Percentiles rank a stretch among this genome's conserved stretches.
These are phyloP conservation scores for Eucalyptus victrix DNA, from an alignment of 345 rosid genomes.

Conservation along the genomic window DNA sequence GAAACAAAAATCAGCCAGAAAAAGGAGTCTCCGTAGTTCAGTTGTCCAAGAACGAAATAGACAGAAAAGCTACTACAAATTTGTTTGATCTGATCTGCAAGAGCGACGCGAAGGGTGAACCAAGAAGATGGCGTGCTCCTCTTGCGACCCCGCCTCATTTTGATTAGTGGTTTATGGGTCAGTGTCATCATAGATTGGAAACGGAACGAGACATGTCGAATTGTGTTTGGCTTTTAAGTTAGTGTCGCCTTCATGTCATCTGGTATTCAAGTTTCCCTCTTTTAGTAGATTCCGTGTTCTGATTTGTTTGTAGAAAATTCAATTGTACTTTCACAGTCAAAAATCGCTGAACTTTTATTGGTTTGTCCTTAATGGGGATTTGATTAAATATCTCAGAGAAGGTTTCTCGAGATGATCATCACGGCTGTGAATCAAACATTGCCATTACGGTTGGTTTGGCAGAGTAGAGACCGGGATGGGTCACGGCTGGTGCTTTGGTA, in stretches of 20 bases:
- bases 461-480: background rate
- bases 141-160: background rate
- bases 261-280: background rate
- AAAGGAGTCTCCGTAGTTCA: background rate
- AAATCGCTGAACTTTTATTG: background rate
- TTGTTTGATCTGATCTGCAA: background rate
- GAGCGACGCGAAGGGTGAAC: background rate
- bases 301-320: background rate
- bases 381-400: background rate
- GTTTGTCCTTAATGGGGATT: background rate
- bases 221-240: background rate
- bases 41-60: background rate
- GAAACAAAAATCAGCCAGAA: background rate
- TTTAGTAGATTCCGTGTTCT: background rate
- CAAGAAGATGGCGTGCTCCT: background rate
- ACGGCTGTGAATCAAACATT: background rate
- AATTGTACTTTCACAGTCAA: background rate
- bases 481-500: background rate
- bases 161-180: background rate
- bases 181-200: background rate
- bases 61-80: background rate
- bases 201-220: background rate
- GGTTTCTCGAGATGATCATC: background rate
- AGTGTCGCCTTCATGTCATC: background rate
- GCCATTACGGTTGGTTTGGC: background rate